Percentiles rank a stretch among this genome's conserved stretches.
Conservation (phyloP, 1,284 basidiomycete species). For the Apiotrichum laibachii region DNA sequence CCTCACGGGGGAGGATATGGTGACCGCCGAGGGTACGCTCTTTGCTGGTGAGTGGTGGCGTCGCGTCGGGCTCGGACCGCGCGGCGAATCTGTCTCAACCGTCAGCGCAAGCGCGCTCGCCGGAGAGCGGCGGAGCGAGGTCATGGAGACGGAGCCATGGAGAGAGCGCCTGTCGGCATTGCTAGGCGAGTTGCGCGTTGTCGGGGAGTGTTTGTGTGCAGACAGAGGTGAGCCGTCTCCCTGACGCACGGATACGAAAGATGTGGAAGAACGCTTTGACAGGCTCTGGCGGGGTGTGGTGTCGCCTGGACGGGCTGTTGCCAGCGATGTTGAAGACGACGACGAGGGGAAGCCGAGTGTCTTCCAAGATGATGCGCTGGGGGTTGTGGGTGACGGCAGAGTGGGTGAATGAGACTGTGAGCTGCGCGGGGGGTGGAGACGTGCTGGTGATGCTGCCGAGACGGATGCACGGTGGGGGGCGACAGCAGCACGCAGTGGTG, state of each 20-base stretch:
- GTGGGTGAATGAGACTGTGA: conserved; percentile 15
- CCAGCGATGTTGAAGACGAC: not conserved
- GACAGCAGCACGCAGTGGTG: not conserved
- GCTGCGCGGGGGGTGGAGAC: conserved; percentile 12
- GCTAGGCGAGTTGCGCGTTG: conserved; percentile 14
- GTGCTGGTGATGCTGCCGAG: not conserved
- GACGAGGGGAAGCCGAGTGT: not conserved
- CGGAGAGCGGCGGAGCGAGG: conserved; percentile 1
- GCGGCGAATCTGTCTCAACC: not conserved
- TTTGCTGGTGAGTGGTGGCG: not conserved
- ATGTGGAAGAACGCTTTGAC: conserved; percentile 8
- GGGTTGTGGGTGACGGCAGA: conserved; percentile 7
- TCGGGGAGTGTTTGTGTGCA: conserved; percentile 8
- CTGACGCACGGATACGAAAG: conserved; percentile 4
- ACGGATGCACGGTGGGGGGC: conserved; percentile 6
- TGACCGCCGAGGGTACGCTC: not conserved
- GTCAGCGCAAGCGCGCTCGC: not conserved
- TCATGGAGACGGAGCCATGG: not conserved
- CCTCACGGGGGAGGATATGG: too few relatives aligned
- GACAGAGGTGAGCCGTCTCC: conserved; percentile 1
- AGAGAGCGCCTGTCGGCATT: conserved; percentile 1
- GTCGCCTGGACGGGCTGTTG: not conserved
- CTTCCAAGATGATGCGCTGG: not conserved
- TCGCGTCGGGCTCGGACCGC: not conserved
- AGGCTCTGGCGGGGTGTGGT: not conserved